A percentile compares a stretch with the other conserved stretches of the same genome.
Evolutionary conservation across 2,329 filamentous ascomycete species (phyloP).

Genomic region (Cercospora janseana): DNA sequence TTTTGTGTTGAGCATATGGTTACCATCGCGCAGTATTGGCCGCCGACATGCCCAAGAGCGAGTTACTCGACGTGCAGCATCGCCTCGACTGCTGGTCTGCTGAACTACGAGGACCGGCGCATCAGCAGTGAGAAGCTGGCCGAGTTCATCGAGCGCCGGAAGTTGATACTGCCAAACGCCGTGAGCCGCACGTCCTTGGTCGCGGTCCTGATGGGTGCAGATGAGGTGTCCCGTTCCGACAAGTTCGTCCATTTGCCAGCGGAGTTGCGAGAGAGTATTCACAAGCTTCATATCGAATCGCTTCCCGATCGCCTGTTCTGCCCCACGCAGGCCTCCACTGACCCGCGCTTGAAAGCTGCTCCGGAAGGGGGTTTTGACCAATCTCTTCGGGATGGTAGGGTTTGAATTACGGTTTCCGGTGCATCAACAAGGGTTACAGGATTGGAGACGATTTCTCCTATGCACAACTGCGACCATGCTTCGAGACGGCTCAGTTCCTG

Average conservation of each 20-base stretch:
- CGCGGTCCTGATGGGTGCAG: not conserved
- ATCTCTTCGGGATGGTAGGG: conserved; percentile 2
- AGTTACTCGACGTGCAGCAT: not conserved
- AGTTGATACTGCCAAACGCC: not conserved
- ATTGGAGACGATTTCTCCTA: not conserved
- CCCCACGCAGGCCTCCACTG: conserved; percentile 16
- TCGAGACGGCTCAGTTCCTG: not conserved
- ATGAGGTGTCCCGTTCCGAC: not conserved
- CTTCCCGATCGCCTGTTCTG: not conserved
- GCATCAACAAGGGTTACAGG: not conserved
- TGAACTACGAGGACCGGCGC: conserved; percentile 3
- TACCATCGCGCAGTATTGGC: too few relatives aligned
- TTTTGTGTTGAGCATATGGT: too few relatives aligned
- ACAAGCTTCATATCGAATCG: conserved; percentile 2
- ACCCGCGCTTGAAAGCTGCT: conserved; percentile 2
- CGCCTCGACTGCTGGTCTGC: conserved; percentile 6
- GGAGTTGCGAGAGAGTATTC: conserved; percentile 14
- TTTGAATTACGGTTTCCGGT: not conserved
- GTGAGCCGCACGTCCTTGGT: not conserved
- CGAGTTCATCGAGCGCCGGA: not conserved
- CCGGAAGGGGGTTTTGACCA: conserved; percentile 6
- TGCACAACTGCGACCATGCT: not conserved
- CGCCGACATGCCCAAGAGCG: not conserved
- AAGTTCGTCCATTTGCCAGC: conserved; percentile 11
- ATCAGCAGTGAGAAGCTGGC: not conserved